phyloP scores from a whole-genome alignment of 345 rosid genomes.

The Moricandia arvensis region DNA sequence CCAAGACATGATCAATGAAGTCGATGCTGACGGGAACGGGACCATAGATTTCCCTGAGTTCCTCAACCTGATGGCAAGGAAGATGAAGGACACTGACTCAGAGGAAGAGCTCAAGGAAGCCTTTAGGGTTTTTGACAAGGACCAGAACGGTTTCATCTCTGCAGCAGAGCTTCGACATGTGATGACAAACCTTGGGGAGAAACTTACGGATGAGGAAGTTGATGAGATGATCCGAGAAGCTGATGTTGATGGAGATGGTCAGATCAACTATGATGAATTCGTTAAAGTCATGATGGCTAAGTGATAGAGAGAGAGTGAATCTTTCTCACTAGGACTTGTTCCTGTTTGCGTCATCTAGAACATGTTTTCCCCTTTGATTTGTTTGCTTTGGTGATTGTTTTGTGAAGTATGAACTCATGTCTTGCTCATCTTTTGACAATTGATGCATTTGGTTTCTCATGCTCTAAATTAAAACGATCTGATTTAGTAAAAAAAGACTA shows the following conservation, averaged over 20 bases:
- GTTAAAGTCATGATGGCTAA: slow-evolving; percentile 67
- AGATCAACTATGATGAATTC: slow-evolving; percentile 58
- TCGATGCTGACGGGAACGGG: slow-evolving; percentile 41
- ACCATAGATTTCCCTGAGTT: slow-evolving; percentile 57
- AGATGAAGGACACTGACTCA: slow-evolving; percentile 62
- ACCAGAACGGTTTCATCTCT: slow-evolving; percentile 60
- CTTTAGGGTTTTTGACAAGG: slow-evolving; percentile 54
- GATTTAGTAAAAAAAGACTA: too few species aligned
- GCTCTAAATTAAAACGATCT: too few species aligned
- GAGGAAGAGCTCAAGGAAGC: slow-evolving; percentile 67
- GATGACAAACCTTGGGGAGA: slow-evolving; percentile 62
- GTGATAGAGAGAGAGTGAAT: slow-evolving; percentile 11
- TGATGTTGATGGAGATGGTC: slow-evolving; percentile 61
- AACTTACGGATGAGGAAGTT: slow-evolving; percentile 54
- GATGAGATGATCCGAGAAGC: slow-evolving; percentile 62
- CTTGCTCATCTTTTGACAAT: slow-evolving; percentile 15
- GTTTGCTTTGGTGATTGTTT: slow-evolving; percentile 16
- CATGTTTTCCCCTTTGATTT: slow-evolving; percentile 5
- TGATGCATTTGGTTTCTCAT: neutral
- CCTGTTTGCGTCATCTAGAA: slow-evolving; percentile 13
- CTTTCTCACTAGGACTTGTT: slow-evolving; percentile 3
- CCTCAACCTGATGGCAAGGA: slow-evolving; percentile 59
- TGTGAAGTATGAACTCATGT: slow-evolving; percentile 29
- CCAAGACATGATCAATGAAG: slow-evolving; percentile 44
- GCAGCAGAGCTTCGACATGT: slow-evolving; percentile 61